These are phyloP conservation scores for Trichoderma breve DNA, from an alignment of 2,329 filamentous ascomycete species.

Conservation along the genomic window DNA sequence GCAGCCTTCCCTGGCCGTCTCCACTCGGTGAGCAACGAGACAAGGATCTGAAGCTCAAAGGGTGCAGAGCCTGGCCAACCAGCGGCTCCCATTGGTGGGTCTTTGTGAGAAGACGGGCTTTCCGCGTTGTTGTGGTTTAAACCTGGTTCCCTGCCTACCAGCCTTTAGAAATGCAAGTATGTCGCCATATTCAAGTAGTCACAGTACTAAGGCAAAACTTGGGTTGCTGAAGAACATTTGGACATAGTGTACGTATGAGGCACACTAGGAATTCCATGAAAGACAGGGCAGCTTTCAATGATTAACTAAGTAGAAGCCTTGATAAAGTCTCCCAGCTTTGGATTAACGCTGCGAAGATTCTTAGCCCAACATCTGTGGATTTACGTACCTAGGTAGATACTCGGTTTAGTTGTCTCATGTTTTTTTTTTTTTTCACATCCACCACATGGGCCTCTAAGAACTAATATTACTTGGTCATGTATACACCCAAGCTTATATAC, in stretches of 20 bases:
- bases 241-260: neutral
- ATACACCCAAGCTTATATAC: too few relatives aligned
- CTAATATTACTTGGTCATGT: too few relatives aligned
- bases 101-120: neutral
- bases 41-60: slow-evolving; percentile 8
- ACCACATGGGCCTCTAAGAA: too few relatives aligned
- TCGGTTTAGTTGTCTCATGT: too few relatives aligned
- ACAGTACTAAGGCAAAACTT: neutral
- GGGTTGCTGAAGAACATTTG: neutral
- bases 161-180: neutral
- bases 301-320: neutral
- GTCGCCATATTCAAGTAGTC: neutral
- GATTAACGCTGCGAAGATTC: neutral
- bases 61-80: slow-evolving; percentile 3
- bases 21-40: slow-evolving; percentile 16
- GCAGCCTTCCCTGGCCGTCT: neutral
- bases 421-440: too few relatives aligned
- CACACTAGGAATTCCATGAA: neutral
- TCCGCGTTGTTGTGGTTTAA: neutral
- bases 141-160: neutral
- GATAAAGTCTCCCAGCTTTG: neutral
- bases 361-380: neutral
- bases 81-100: neutral
- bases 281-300: neutral
- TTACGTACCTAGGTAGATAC: neutral